phyloP scores from a whole-genome alignment of 345 rosid species.

The Adansonia digitata region DNA sequence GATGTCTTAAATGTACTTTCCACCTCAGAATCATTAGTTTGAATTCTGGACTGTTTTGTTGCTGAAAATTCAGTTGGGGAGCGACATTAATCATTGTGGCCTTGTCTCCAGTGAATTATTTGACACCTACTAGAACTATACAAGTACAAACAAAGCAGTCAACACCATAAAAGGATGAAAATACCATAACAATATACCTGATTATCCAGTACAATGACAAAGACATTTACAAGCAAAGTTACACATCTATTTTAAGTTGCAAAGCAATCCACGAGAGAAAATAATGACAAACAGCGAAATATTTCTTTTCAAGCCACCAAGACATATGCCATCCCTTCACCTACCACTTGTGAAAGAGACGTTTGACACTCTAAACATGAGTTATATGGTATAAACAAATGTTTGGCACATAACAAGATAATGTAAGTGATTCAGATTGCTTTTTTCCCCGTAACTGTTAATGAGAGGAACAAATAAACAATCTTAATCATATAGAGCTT shows the following conservation, averaged over 20 bases:
- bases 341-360: not conserved
- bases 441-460: not conserved
- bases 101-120: conserved; percentile 60
- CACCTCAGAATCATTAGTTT: conserved; percentile 14
- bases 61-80: conserved; percentile 14
- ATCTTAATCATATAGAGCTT: not conserved
- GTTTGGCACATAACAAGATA: too few species aligned
- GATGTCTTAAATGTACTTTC: not conserved
- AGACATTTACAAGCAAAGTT: not conserved
- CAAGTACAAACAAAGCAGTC: conserved; percentile 7
- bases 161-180: conserved; percentile 4
- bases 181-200: not conserved
- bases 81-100: conserved; percentile 51
- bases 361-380: not conserved
- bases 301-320: not conserved
- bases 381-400: not conserved
- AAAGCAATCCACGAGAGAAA: not conserved
- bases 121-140: conserved; percentile 63
- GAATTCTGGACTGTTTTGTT: conserved; percentile 19
- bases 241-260: not conserved
- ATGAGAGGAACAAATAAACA: not conserved
- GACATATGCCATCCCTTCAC: not conserved
- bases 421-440: not conserved
- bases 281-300: not conserved
- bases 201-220: not conserved